Conservation (phyloP, 331 rosid species). For the Ulmus americana region DNA sequence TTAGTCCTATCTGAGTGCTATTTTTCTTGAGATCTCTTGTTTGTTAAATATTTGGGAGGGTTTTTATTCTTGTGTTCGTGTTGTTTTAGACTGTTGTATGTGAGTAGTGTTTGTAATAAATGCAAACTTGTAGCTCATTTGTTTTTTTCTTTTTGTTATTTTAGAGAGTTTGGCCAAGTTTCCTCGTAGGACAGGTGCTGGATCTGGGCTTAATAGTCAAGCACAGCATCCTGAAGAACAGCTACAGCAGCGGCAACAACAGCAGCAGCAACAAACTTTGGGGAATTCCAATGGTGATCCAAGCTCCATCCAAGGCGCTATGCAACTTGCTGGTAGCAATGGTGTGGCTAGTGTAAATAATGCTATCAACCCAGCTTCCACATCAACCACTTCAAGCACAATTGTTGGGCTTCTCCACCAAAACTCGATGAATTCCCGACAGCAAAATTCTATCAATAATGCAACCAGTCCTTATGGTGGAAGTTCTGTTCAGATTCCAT, state of each 20-base stretch:
- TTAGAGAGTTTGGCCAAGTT: slow-evolving; percentile 90
- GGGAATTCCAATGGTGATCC: slow-evolving; percentile 49
- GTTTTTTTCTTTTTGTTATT: slow-evolving; percentile 3
- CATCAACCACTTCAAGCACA: slow-evolving; percentile 78
- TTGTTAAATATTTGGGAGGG: too few relatives aligned
- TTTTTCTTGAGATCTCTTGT: not conserved
- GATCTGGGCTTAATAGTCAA: slow-evolving; percentile 61
- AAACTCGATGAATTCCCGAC: slow-evolving; percentile 88
- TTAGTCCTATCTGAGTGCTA: not conserved
- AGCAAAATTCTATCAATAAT: slow-evolving; percentile 63
- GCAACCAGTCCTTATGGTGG: slow-evolving; percentile 85
- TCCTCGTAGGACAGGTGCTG: slow-evolving; percentile 69
- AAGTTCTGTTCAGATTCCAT: slow-evolving; percentile 74
- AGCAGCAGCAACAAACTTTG: slow-evolving; percentile 31
- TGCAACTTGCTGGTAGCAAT: slow-evolving; percentile 66
- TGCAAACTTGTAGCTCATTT: slow-evolving; percentile 1
- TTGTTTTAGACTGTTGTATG: not conserved
- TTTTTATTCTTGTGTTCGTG: not conserved
- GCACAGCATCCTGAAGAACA: slow-evolving; percentile 70
- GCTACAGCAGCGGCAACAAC: slow-evolving; percentile 50
- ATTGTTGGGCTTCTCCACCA: slow-evolving; percentile 96
- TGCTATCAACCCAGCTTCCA: slow-evolving; percentile 50
- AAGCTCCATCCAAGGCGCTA: slow-evolving; percentile 45
- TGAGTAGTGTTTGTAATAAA: not conserved
- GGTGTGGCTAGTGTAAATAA: slow-evolving; percentile 70